A percentile compares a stretch with the other conserved stretches of the same genome.
Conservation (phyloP, 2,329 filamentous ascomycete genomes). For the Penicillium sp. region DNA sequence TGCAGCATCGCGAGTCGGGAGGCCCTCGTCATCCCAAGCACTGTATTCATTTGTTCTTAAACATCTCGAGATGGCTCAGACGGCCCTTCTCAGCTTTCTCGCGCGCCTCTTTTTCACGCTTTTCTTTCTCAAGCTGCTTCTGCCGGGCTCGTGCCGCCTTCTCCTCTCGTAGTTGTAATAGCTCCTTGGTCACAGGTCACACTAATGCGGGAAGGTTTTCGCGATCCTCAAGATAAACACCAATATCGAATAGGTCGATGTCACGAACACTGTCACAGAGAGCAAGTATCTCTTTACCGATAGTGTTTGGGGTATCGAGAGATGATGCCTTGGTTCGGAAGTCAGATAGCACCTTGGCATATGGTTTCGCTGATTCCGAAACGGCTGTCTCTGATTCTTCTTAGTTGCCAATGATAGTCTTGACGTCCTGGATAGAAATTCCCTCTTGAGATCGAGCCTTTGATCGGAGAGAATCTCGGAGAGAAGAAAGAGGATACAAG, state of each 20-base stretch:
- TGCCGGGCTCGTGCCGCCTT: conserved; percentile 44
- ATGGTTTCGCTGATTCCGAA: conserved; percentile 37
- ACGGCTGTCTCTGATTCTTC: conserved; percentile 18
- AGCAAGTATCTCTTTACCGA: conserved; percentile 67
- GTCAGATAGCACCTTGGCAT: conserved; percentile 45
- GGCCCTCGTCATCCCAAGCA: conserved; percentile 76
- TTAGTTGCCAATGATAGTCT: conserved; percentile 35
- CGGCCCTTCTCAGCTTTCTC: conserved; percentile 54
- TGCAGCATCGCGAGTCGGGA: conserved; percentile 72
- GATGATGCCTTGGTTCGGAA: conserved; percentile 39
- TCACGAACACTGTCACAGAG: conserved; percentile 81
- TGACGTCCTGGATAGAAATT: conserved; percentile 36
- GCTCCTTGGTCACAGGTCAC: conserved; percentile 58
- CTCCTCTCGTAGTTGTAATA: conserved; percentile 53
- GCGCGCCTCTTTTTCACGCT: conserved; percentile 50
- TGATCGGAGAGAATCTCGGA: conserved; percentile 57
- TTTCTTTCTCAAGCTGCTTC: conserved; percentile 58
- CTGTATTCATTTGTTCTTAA: conserved; percentile 59
- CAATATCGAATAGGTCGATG: conserved; percentile 72
- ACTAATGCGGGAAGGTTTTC: conserved; percentile 67
- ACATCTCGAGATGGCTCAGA: conserved; percentile 57
- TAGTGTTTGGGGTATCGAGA: conserved; percentile 43
- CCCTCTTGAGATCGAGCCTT: conserved; percentile 50
- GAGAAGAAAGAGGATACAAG: conserved; percentile 55
- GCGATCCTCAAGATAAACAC: conserved; percentile 84